Evolutionary conservation across 768 basidiomycete species (phyloP), one percentile per base, ranked within the genome.

Genomic region (Gymnopilus junonius): DNA sequence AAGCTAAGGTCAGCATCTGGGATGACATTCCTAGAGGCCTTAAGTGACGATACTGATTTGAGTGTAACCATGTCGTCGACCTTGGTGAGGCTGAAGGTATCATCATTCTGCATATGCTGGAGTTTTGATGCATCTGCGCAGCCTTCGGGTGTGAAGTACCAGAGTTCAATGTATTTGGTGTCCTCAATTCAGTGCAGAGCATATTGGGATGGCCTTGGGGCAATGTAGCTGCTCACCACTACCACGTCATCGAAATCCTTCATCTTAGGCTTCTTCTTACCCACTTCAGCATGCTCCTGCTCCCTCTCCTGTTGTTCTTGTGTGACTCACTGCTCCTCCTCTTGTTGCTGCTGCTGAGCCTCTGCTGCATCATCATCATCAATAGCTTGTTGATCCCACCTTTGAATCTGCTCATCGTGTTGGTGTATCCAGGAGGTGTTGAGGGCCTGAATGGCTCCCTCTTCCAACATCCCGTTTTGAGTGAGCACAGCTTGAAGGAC

Each of bases 341-440:
- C 12, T 48, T 1, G 4, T 50, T 35, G 7, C 12, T 35, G 1
- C 37, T 37, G 1, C 35, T 6, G 11, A 14, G 11, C n/a, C 15
- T 21, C 46, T 69, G 67, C 15, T 71, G 69, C 21, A 61, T 70
- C 55, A 64, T 35, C n/a, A 5, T 46, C 45, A 11, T 46, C 45
- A 11, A 21, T 11, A 25, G 25, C 21, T 20, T 46, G 45, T 46
- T 46, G 45, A 20, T 46, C 45, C 45, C 45, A 46, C 4, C 20
- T 25, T 20, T 58, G 42, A 10, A 58, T 32, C 6, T 29, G 29
- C 20, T 31, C 42, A 7, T 43, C 34, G 3, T 58, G 57, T 8
- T 15, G 27, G 8, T 21, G 14, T 25, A 23, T 58, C 43, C 57
- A 58, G 34, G 57, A 12, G 1, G 40, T 46, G 57, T 43, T 58